Evolutionary conservation across 192 early-diverging fungal species (phyloP).

Genomic region (Linnemannia elongata): DNA sequence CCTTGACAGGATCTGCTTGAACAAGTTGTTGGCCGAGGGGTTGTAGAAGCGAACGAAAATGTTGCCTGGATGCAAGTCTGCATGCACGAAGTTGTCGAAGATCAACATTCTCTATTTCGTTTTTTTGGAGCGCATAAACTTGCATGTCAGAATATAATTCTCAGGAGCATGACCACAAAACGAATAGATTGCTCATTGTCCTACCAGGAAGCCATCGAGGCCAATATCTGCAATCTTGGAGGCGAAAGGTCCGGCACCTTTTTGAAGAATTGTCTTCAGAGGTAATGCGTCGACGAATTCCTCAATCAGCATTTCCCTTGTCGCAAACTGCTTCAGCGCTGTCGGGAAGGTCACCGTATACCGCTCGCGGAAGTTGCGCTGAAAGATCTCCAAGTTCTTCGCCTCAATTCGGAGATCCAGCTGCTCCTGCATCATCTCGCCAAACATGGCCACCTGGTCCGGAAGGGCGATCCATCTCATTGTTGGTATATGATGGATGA

Average conservation of each 20-base stretch:
- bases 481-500: slow-evolving; percentile 80
- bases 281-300: slow-evolving; percentile 86
- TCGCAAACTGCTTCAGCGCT: slow-evolving; percentile 67
- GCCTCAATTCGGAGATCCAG: slow-evolving; percentile 89
- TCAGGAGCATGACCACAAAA: no score
- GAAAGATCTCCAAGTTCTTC: slow-evolving; percentile 75
- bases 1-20: slow-evolving; percentile 60
- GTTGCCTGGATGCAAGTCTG: slow-evolving; percentile 96
- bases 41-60: slow-evolving; percentile 87
- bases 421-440: slow-evolving; percentile 92
- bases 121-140: slow-evolving; percentile 7
- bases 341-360: slow-evolving; percentile 76
- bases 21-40: slow-evolving; percentile 65
- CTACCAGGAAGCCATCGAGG: slow-evolving; percentile 48
- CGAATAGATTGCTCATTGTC: background rate
- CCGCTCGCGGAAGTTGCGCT: slow-evolving; percentile 66
- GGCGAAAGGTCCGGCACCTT: slow-evolving; percentile 78
- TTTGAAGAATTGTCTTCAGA: slow-evolving; percentile 78
- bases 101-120: slow-evolving; percentile 86
- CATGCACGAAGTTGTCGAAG: slow-evolving; percentile 94
- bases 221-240: slow-evolving; percentile 84
- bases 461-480: slow-evolving; percentile 90
- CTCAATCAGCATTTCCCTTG: slow-evolving; percentile 84
- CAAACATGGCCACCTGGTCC: slow-evolving; percentile 91
- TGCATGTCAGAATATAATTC: background rate